Evolutionary conservation across 352 stramenopile genomes (phyloP), one percentile per base, ranked within the genome.

Genomic region (Elongisporangium undulatum): DNA sequence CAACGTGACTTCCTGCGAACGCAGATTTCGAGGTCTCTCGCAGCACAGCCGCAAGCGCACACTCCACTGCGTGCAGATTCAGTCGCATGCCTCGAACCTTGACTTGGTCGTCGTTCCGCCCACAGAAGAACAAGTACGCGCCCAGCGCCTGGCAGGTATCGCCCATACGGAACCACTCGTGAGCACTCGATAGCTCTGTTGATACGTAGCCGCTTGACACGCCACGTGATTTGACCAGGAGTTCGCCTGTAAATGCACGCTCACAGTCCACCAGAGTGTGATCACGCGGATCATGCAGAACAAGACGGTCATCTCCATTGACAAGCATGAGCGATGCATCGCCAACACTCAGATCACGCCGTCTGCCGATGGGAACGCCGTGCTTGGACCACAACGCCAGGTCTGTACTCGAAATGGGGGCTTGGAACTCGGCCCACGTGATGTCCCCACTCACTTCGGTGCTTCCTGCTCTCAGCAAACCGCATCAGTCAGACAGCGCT

Each of bases 401-500:
- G 15, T 77, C 50, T 15, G 22, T 17, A 6, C n/a, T 6, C 9
- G 59, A 51, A 4, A 80, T 45, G 17, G 69, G 67, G 7, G 58
- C 56, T 8, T 66, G 67, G 5, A 87, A 17, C 49, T 71, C 61
- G 49, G 79, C 67, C 52, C 67, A 83, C 29, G 68, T 83, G 50
- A 87, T 60, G 55, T 90, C 79, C 2, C 79, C 79, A 48, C 77
- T 87, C 49, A 90, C 51, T 59, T 90, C 79, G 1, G 79, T 87
- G 58, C 77, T 87, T 21, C 75, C 75, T 85, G 51, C n/a, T n/a
- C n/a, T 59, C 5, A 58, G 10, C n/a, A 20, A 53, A 56, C 29
- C 19, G 56, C 50, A n/a, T 6, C 16, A 52, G 45, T 49, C 7
- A 49, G 10, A 57, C 23, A 59, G 39, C 53, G n/a, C n/a, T n/a